Evolutionary conservation across 1,139 yeast genomes (phyloP), one percentile per base, ranked within the genome.

Genomic region (Hanseniaspora uvarum): DNA sequence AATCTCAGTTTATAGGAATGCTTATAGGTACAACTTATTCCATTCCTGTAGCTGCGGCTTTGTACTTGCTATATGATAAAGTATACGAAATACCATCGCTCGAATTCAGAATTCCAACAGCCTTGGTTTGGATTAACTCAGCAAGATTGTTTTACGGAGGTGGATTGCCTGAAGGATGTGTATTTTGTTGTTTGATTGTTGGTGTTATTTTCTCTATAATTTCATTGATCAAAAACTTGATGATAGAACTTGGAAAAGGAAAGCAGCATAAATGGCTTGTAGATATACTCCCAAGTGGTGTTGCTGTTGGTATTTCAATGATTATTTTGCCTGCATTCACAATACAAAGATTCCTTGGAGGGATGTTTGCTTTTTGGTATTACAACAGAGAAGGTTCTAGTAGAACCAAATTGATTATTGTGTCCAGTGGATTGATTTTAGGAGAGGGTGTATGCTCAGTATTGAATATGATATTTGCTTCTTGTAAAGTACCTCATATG

Each of bases 231-330:
- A 83, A 82, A 60, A 82, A 83, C 60, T 61, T 76, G 3, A 65
- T 74, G 11, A 75, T 81, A 3, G 68, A 68, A 24, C 59, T 61
- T 10, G 65, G 68, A 49, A 70, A 68, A 60, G 69, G 72, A 56
- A 69, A 70, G 55, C 74, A 74, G 62, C 64, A 81, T 55, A 36
- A 33, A 1, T 59, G 58, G 43, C 86, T 78, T 71, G 65, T 88
- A 31, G 51, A 59, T 24, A 62, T 57, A 55, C 58, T 67, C 21
- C 98, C 98, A 0, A 83, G 87, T 41, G 98, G 98, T 10, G 95
- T 92, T 18, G 96, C 98, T 0, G 96, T 88, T 12, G 98, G 98
- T 1, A 84, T 92, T 57, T 98, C 98, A 21, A 86, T 92, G 58
- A 92, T 92, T 66, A 92, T 92, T 65, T 77, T 94, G 0, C 97